These are phyloP conservation scores for Arthrobotrys conoides DNA, from an alignment of 2,329 filamentous ascomycete genomes.

Conservation along the genomic window DNA sequence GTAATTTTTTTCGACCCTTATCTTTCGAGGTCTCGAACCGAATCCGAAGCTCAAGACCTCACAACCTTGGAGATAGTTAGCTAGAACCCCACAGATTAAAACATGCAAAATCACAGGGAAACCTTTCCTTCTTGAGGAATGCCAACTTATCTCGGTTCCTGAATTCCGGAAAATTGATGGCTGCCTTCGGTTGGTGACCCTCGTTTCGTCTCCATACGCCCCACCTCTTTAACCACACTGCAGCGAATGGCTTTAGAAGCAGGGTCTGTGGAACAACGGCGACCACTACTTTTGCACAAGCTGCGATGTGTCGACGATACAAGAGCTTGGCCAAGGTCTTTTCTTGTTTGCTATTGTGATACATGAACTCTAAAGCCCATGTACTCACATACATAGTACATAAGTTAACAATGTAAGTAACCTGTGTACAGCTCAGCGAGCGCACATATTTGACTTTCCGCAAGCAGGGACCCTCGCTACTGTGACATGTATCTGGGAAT, in stretches of 20 bases:
- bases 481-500: constrained; percentile 26
- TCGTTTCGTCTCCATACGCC: constrained; percentile 43
- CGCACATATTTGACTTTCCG: constrained; percentile 30
- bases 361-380: constrained; percentile 23
- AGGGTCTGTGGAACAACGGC: constrained; percentile 48
- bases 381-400: too few relatives aligned
- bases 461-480: constrained; percentile 38
- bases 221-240: constrained; percentile 36
- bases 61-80: neutral
- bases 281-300: constrained; percentile 34
- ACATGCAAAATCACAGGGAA: constrained; percentile 40
- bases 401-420: too few relatives aligned
- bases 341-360: constrained; percentile 43
- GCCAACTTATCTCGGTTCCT: constrained; percentile 56
- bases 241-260: constrained; percentile 17
- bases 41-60: constrained; percentile 14
- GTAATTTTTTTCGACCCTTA: constrained; percentile 6
- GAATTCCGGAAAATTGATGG: constrained; percentile 58
- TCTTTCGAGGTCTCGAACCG: constrained; percentile 17
- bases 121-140: constrained; percentile 49
- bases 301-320: constrained; percentile 26
- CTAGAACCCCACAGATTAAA: constrained; percentile 12
- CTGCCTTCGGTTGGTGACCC: constrained; percentile 60
- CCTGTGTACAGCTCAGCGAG: constrained; percentile 14
- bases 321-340: constrained; percentile 15